A percentile compares a stretch with the other conserved stretches of the same genome.
These are phyloP conservation scores for Ceratobasidium sp. DNA, from an alignment of 1,284 basidiomycete genomes.

Conservation along the genomic window DNA sequence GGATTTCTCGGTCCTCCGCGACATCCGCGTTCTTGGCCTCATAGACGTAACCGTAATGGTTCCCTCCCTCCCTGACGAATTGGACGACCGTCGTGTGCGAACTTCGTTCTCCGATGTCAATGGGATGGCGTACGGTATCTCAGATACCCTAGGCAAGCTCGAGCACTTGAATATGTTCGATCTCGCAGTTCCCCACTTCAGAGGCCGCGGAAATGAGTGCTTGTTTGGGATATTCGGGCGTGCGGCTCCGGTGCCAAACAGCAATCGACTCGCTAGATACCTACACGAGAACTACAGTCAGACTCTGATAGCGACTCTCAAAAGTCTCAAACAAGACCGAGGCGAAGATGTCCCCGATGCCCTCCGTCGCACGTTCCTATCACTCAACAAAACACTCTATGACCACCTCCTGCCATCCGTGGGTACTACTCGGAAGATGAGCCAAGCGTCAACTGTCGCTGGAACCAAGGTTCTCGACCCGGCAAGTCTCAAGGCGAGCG, in stretches of 20 bases:
- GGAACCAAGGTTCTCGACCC: conserved; percentile 39
- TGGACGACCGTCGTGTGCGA: conserved; percentile 87
- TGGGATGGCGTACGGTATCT: conserved; percentile 95
- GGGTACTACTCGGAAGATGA: conserved; percentile 63
- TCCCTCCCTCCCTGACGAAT: conserved; percentile 86
- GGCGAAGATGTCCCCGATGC: conserved; percentile 73
- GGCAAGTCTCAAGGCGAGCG: conserved; percentile 68
- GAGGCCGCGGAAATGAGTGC: conserved; percentile 78
- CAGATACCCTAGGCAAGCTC: conserved; percentile 85
- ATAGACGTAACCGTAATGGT: conserved; percentile 97
- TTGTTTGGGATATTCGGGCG: conserved; percentile 96
- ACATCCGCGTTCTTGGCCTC: conserved; percentile 87
- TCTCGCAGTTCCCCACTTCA: conserved; percentile 88
- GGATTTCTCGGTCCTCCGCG: conserved; percentile 83
- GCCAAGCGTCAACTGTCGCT: conserved; percentile 59
- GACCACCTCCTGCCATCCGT: conserved; percentile 59
- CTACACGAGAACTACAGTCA: conserved; percentile 79
- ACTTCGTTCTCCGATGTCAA: conserved; percentile 91
- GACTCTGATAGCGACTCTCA: conserved; percentile 66
- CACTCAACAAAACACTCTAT: conserved; percentile 79
- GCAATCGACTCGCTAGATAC: conserved; percentile 70
- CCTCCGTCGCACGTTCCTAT: conserved; percentile 81
- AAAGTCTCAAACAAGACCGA: conserved; percentile 54
- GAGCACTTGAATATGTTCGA: conserved; percentile 87
- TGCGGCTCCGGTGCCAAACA: conserved; percentile 58